phyloP scores from a whole-genome alignment of 2,329 filamentous ascomycete genomes.

The Fusarium sp. region DNA sequence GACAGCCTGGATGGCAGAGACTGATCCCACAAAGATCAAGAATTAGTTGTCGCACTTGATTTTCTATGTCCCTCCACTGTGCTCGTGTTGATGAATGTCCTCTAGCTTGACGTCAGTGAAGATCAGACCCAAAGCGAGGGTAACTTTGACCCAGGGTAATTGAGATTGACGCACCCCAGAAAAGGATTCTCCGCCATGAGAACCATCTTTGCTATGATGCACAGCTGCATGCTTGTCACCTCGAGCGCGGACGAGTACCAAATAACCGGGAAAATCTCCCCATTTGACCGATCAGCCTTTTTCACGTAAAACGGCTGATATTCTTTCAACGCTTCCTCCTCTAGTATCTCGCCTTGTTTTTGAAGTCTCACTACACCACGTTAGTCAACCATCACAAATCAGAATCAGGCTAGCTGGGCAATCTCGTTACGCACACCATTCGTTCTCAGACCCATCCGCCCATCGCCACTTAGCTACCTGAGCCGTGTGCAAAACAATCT shows the following conservation, averaged over 20 bases:
- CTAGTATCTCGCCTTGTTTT: constrained; percentile 51
- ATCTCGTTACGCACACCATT: constrained; percentile 50
- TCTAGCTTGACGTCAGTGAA: constrained; percentile 34
- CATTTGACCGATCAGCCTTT: constrained; percentile 50
- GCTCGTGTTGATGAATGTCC: constrained; percentile 44
- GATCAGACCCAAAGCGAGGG: background rate
- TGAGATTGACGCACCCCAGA: constrained; percentile 46
- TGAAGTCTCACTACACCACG: constrained; percentile 48
- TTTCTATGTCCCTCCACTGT: constrained; percentile 52
- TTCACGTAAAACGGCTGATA: constrained; percentile 52
- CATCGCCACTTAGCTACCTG: constrained; percentile 56
- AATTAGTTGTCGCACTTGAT: constrained; percentile 52
- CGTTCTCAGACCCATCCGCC: constrained; percentile 50
- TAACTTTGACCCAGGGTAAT: background rate
- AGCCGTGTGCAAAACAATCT: constrained; percentile 55
- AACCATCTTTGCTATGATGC: constrained; percentile 54
- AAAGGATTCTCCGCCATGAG: constrained; percentile 54
- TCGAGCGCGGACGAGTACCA: constrained; percentile 55
- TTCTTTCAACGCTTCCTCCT: constrained; percentile 48
- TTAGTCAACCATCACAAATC: no score
- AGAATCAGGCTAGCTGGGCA: background rate
- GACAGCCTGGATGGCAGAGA: constrained; percentile 52
- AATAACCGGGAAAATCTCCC: constrained; percentile 55
- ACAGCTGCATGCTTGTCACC: constrained; percentile 55
- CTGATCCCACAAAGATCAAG: constrained; percentile 56